phyloP scores from a whole-genome alignment of 2,329 filamentous ascomycete species.

The Talaromyces rugulosus region DNA sequence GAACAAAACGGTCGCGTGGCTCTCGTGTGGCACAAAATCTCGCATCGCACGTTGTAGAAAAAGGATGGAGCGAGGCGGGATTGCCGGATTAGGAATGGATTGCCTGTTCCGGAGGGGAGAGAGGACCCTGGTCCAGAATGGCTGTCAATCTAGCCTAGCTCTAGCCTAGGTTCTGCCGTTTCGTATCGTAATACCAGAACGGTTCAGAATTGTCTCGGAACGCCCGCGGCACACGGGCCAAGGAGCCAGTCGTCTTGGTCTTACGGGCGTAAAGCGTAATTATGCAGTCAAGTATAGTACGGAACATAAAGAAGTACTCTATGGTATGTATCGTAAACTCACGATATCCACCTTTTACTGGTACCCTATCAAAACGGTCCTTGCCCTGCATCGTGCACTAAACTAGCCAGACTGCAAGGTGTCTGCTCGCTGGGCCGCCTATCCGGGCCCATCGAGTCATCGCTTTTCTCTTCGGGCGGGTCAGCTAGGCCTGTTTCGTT shows the following conservation, averaged over 20 bases:
- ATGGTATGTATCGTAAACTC: not conserved
- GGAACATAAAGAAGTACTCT: not conserved
- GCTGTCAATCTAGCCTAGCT: not conserved
- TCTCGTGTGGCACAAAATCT: not conserved
- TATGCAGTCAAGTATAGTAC: not conserved
- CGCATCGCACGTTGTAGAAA: not conserved
- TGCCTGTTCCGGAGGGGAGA: not conserved
- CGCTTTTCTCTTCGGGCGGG: not conserved
- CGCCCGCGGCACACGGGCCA: not conserved
- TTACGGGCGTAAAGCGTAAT: not conserved
- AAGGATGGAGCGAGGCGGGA: not conserved
- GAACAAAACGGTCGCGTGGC: not conserved
- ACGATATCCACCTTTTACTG: not conserved
- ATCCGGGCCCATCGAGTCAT: not conserved
- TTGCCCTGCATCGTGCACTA: not conserved
- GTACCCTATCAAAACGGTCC: not conserved
- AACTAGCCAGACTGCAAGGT: not conserved
- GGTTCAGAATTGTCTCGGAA: not conserved
- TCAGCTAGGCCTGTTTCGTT: not conserved
- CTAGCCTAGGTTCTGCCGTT: not conserved
- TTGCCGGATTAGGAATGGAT: not conserved
- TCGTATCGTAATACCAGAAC: not conserved
- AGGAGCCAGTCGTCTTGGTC: not conserved
- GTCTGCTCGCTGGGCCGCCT: not conserved
- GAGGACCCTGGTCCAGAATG: not conserved